Percentiles rank a stretch among this genome's conserved stretches.
Conservation (phyloP, 2,329 filamentous ascomycete species). For the Sporothrix mexicana region DNA sequence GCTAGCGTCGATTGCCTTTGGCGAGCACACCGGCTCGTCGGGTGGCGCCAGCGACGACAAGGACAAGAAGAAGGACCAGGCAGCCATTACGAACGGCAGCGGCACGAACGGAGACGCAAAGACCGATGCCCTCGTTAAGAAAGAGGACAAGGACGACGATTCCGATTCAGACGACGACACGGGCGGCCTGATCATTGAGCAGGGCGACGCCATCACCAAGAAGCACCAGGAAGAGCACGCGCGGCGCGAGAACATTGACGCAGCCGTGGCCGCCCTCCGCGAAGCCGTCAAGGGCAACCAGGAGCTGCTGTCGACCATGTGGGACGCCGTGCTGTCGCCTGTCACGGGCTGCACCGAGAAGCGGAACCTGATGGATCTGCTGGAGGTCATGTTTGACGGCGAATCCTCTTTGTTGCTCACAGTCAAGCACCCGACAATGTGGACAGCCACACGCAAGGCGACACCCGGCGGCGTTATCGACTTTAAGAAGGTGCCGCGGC, state of each 20-base stretch:
- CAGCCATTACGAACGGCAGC: not conserved
- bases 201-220: constrained; percentile 51
- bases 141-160: constrained; percentile 52
- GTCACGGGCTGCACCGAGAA: constrained; percentile 56
- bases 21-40: constrained; percentile 61
- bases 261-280: constrained; percentile 57
- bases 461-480: constrained; percentile 32
- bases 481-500: constrained; percentile 37
- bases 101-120: not conserved
- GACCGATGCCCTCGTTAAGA: constrained; percentile 40
- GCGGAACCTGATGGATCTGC: constrained; percentile 57
- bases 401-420: constrained; percentile 54
- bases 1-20: constrained; percentile 68
- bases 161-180: constrained; percentile 40
- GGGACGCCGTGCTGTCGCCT: constrained; percentile 57
- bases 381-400: constrained; percentile 57
- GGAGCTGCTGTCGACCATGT: constrained; percentile 53
- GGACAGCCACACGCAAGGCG: constrained; percentile 46
- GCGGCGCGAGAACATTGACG: constrained; percentile 55
- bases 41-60: constrained; percentile 38
- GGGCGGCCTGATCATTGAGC: constrained; percentile 55
- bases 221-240: constrained; percentile 54
- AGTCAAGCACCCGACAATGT: constrained; percentile 55
- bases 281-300: constrained; percentile 52
- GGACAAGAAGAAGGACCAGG: not conserved